Percentiles rank a stretch among this genome's conserved stretches.
Evolutionary conservation across 768 basidiomycete genomes (phyloP).

Genomic region (Russula emetica): DNA sequence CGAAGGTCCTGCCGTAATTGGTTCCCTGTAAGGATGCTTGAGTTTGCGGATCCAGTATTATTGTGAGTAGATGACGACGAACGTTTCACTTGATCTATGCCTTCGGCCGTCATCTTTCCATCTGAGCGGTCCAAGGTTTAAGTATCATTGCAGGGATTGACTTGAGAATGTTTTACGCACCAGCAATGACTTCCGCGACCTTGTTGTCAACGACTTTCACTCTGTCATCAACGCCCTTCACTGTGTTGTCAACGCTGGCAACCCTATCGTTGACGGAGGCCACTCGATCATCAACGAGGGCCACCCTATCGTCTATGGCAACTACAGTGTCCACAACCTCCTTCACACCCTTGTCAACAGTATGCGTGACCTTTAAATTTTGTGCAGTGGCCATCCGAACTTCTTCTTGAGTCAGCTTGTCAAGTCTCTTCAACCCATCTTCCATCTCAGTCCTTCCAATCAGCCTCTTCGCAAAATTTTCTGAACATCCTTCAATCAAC

Average conservation of each 20-base stretch:
- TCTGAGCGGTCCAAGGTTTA: not conserved
- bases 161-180: not conserved
- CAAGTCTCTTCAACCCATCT: not conserved
- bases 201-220: not conserved
- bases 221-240: not conserved
- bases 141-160: not conserved
- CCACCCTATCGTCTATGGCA: not conserved
- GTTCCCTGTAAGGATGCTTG: not conserved
- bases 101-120: not conserved
- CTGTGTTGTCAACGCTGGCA: not conserved
- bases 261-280: not conserved
- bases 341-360: not conserved
- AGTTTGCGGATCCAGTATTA: not conserved
- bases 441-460: not conserved
- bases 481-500: not conserved
- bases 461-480: not conserved
- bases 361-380: not conserved
- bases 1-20: not conserved
- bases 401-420: not conserved
- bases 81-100: not conserved
- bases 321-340: not conserved
- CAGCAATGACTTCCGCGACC: not conserved
- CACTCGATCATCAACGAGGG: not conserved
- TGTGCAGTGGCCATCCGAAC: not conserved
- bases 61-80: not conserved